These are phyloP conservation scores for Fusarium pseudonygamai DNA, from an alignment of 2,329 filamentous ascomycete genomes.

Conservation along the genomic window DNA sequence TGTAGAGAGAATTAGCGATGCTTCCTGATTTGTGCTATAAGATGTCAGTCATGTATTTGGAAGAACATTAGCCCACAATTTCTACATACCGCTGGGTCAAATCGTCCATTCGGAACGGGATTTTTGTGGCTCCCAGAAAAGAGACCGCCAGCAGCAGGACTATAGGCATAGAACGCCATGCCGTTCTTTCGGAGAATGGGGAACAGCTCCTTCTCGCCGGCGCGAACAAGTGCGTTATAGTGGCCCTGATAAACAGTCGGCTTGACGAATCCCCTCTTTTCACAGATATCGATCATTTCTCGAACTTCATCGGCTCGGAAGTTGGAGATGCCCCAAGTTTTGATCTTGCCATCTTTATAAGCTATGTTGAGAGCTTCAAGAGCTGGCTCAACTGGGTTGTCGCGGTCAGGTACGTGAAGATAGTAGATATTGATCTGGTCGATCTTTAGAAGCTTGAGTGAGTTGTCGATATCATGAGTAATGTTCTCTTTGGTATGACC, in stretches of 20 bases:
- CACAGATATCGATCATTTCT: constrained; percentile 54
- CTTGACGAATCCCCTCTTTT: constrained; percentile 51
- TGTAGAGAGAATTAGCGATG: constrained; percentile 42
- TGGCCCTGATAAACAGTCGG: constrained; percentile 59
- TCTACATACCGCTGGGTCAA: constrained; percentile 36
- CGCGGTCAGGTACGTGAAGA: constrained; percentile 47
- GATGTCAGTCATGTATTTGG: background rate
- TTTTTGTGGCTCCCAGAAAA: constrained; percentile 41
- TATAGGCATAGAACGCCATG: constrained; percentile 57
- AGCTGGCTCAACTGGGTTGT: constrained; percentile 53
- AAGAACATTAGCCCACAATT: fast-evolving
- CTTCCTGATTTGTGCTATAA: constrained; percentile 27
- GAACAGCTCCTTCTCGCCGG: constrained; percentile 54
- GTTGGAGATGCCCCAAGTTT: constrained; percentile 58
- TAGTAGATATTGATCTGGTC: constrained; percentile 36
- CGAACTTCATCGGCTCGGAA: constrained; percentile 56
- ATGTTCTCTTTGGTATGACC: constrained; percentile 44
- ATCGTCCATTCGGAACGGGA: constrained; percentile 28
- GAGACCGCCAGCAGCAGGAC: constrained; percentile 39
- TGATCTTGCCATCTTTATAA: constrained; percentile 54
- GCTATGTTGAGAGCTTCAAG: constrained; percentile 54
- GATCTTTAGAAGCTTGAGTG: constrained; percentile 44
- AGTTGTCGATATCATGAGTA: constrained; percentile 43
- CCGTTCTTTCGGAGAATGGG: constrained; percentile 52
- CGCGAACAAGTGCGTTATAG: constrained; percentile 57